These are phyloP conservation scores for Talaromyces thailandensis DNA, from an alignment of 495 filamentous ascomycete genomes.

Conservation along the genomic window DNA sequence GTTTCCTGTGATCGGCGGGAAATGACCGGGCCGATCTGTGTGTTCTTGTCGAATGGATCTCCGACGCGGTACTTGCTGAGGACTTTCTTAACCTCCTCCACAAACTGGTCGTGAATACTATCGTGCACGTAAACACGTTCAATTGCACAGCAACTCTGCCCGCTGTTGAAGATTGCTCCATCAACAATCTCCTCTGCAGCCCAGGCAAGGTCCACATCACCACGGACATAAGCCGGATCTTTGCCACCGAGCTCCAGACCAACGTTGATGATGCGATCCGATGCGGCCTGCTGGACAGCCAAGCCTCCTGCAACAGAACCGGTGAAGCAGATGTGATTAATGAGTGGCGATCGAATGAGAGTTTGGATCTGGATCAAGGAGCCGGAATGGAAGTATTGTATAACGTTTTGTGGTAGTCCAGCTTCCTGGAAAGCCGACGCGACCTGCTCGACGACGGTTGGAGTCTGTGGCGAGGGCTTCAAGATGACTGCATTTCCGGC, in stretches of 20 bases:
- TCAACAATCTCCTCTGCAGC: conserved; percentile 89
- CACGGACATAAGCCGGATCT: conserved; percentile 81
- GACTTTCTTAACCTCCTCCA: conserved; percentile 71
- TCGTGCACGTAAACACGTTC: conserved; percentile 90
- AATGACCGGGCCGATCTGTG: conserved; percentile 83
- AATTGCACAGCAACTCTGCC: conserved; percentile 91
- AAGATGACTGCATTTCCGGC: conserved; percentile 83
- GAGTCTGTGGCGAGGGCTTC: conserved; percentile 90
- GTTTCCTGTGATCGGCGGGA: conserved; percentile 63
- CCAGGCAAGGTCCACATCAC: conserved; percentile 81
- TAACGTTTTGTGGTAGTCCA: conserved; percentile 68
- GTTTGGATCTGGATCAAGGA: conserved; percentile 60
- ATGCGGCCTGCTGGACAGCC: conserved; percentile 73
- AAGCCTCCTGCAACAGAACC: conserved; percentile 86
- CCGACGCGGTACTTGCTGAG: conserved; percentile 82
- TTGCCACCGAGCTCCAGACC: conserved; percentile 88
- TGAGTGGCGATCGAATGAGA: conserved; percentile 61
- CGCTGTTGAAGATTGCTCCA: conserved; percentile 91
- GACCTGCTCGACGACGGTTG: conserved; percentile 78
- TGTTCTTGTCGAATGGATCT: conserved; percentile 68
- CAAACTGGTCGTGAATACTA: conserved; percentile 69
- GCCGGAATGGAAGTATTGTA: conserved; percentile 86
- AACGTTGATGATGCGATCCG: conserved; percentile 71
- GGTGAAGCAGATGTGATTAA: conserved; percentile 79
- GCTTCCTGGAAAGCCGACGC: conserved; percentile 64